These are phyloP conservation scores for Pyrrhoderma lamaoense DNA, from an alignment of 1,284 basidiomycete genomes.

Conservation along the genomic window DNA sequence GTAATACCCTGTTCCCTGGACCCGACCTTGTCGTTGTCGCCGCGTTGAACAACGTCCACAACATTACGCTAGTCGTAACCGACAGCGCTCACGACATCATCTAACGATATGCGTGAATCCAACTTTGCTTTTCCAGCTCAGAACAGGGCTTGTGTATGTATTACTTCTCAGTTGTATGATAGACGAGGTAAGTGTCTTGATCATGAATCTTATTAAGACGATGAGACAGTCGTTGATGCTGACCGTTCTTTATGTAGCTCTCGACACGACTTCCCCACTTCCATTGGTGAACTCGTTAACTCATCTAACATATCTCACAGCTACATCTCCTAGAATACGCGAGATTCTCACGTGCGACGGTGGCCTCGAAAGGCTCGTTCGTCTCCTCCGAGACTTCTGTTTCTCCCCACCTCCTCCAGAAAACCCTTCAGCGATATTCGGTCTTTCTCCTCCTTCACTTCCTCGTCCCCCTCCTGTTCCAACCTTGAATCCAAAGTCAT, in stretches of 20 bases:
- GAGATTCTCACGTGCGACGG: slow-evolving; percentile 98
- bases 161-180: slow-evolving; percentile 93
- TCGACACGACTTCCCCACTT: slow-evolving; percentile 87
- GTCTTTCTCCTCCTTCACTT: slow-evolving; percentile 54
- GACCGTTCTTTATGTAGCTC: slow-evolving; percentile 48
- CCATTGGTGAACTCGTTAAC: slow-evolving; percentile 96
- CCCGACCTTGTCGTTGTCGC: not conserved
- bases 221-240: slow-evolving; percentile 15
- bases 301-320: slow-evolving; percentile 94
- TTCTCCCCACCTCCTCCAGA: slow-evolving; percentile 69
- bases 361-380: slow-evolving; percentile 91
- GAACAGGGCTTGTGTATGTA: slow-evolving; percentile 93
- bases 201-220: not conserved
- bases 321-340: slow-evolving; percentile 93
- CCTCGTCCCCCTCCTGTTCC: slow-evolving; percentile 45
- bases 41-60: slow-evolving; percentile 4
- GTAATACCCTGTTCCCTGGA: slow-evolving; percentile 4
- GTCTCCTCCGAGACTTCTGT: slow-evolving; percentile 86
- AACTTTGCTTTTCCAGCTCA: slow-evolving; percentile 95
- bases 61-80: slow-evolving; percentile 3
- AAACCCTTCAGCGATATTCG: slow-evolving; percentile 65
- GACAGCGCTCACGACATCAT: not conserved
- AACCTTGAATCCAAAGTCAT: slow-evolving; percentile 57
- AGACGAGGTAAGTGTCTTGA: slow-evolving; percentile 66
- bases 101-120: slow-evolving; percentile 77